phyloP scores from a whole-genome alignment of 2,329 filamentous ascomycete genomes.

The Hypoxylon sp. region DNA sequence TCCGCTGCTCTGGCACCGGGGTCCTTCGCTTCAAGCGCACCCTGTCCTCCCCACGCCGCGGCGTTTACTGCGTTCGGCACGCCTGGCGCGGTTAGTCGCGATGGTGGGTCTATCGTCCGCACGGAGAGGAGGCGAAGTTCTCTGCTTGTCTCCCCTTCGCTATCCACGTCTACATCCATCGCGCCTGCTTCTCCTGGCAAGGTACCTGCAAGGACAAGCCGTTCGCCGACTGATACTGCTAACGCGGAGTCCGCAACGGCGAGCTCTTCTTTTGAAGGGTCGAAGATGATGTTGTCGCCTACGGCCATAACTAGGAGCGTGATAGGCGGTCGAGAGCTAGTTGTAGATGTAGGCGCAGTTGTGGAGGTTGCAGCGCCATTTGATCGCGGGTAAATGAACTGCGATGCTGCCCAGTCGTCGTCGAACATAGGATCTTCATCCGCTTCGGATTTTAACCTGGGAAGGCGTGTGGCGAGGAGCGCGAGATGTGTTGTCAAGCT shows the following conservation, averaged over 20 bases:
- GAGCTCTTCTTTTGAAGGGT: slow-evolving; percentile 91
- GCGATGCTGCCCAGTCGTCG: slow-evolving; percentile 93
- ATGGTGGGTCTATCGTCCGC: slow-evolving; percentile 81
- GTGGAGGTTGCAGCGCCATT: slow-evolving; percentile 37
- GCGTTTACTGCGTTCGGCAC: slow-evolving; percentile 75
- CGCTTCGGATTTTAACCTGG: slow-evolving; percentile 85
- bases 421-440: slow-evolving; percentile 98
- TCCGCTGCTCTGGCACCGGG: slow-evolving; percentile 62
- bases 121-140: slow-evolving; percentile 76
- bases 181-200: slow-evolving; percentile 54
- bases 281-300: slow-evolving; percentile 91
- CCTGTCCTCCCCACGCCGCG: slow-evolving; percentile 62
- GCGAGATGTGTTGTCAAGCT: slow-evolving; percentile 95
- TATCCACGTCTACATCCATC: slow-evolving; percentile 56
- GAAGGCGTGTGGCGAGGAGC: slow-evolving; percentile 87
- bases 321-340: slow-evolving; percentile 77
- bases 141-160: slow-evolving; percentile 49
- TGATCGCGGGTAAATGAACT: slow-evolving; percentile 78
- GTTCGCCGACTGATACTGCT: slow-evolving; percentile 82
- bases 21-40: slow-evolving; percentile 58
- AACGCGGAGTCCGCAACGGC: slow-evolving; percentile 92
- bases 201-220: slow-evolving; percentile 44
- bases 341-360: neutral
- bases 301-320: slow-evolving; percentile 92
- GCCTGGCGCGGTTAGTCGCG: slow-evolving; percentile 79